phyloP scores from a whole-genome alignment of 176 grass and related monocot genomes.

The Oryza glumipatula region DNA sequence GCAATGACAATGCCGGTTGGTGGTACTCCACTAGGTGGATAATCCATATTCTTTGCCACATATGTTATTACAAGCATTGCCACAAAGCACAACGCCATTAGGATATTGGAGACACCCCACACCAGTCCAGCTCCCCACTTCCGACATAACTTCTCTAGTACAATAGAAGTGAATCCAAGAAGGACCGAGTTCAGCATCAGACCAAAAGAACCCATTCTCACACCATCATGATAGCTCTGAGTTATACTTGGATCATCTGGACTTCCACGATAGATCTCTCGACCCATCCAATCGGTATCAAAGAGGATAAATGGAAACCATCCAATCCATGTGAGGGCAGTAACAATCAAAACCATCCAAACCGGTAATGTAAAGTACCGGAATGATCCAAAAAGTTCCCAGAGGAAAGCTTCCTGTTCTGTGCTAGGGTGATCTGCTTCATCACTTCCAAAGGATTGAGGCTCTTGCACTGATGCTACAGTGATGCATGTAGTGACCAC shows the following conservation, averaged over 20 bases:
- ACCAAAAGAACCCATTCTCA: slow-evolving; percentile 84
- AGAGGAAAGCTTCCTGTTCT: slow-evolving; percentile 83
- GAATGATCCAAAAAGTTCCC: slow-evolving; percentile 86
- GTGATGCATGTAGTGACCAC: slow-evolving; percentile 68
- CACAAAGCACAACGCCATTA: slow-evolving; percentile 91
- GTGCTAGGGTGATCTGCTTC: slow-evolving; percentile 44
- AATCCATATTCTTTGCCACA: slow-evolving; percentile 71
- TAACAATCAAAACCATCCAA: slow-evolving; percentile 92
- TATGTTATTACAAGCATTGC: slow-evolving; percentile 88
- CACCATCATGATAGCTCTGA: slow-evolving; percentile 74
- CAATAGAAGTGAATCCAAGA: slow-evolving; percentile 80
- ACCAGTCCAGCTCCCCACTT: slow-evolving; percentile 93
- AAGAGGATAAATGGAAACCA: slow-evolving; percentile 97
- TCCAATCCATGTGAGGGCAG: slow-evolving; percentile 88
- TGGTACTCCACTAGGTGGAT: slow-evolving; percentile 57
- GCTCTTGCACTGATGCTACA: slow-evolving; percentile 64
- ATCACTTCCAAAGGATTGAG: slow-evolving; percentile 40
- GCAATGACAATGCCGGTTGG: slow-evolving; percentile 72
- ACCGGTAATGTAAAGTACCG: slow-evolving; percentile 80
- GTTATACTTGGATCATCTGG: slow-evolving; percentile 56
- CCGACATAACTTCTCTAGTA: slow-evolving; percentile 76
- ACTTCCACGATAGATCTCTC: slow-evolving; percentile 82
- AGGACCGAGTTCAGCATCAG: slow-evolving; percentile 93
- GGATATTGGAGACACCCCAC: slow-evolving; percentile 92
- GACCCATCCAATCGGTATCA: slow-evolving; percentile 96